A percentile compares a stretch with the other conserved stretches of the same genome.
Evolutionary conservation across 2,329 filamentous ascomycete species (phyloP).

Genomic region (Apiospora aurea): DNA sequence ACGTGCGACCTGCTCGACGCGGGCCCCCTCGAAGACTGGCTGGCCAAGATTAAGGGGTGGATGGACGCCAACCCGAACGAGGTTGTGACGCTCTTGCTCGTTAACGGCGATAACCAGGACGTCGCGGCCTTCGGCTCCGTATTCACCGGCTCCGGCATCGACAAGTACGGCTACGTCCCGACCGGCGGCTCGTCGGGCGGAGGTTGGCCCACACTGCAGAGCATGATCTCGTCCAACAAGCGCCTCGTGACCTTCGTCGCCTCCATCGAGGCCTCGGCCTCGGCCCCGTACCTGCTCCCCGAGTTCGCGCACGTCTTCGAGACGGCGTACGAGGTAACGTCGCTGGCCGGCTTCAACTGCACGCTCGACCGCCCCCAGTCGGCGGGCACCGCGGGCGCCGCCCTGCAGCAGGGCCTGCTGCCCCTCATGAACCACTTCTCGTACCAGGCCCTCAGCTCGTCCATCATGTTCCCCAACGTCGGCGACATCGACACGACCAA

Average conservation of each 20-base stretch:
- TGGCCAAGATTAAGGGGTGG: conserved; percentile 70
- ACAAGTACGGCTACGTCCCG: conserved; percentile 66
- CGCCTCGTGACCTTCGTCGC: conserved; percentile 76
- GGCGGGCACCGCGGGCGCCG: conserved; percentile 56
- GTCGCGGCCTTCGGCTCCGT: conserved; percentile 61
- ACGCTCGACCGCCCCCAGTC: conserved; percentile 68
- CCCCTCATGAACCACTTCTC: conserved; percentile 85
- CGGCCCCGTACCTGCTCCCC: conserved; percentile 65
- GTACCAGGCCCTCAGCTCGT: conserved; percentile 61
- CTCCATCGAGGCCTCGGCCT: conserved; percentile 50
- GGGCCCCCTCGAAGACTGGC: conserved; percentile 69
- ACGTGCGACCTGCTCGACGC: conserved; percentile 73
- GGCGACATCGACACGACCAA: conserved; percentile 70
- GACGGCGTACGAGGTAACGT: conserved; percentile 71
- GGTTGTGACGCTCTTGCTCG: conserved; percentile 76
- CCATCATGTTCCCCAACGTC: conserved; percentile 68
- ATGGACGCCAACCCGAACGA: conserved; percentile 74
- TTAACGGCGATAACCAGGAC: conserved; percentile 70
- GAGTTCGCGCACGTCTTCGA: conserved; percentile 76
- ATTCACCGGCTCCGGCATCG: conserved; percentile 66
- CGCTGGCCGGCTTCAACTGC: conserved; percentile 74
- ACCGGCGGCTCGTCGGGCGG: conserved; percentile 46
- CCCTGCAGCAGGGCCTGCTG: conserved; percentile 65
- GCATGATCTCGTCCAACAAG: conserved; percentile 69
- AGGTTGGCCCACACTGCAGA: conserved; percentile 75